These are phyloP conservation scores for Quillaja saponaria DNA, from an alignment of 306 rosid species.

Conservation along the genomic window DNA sequence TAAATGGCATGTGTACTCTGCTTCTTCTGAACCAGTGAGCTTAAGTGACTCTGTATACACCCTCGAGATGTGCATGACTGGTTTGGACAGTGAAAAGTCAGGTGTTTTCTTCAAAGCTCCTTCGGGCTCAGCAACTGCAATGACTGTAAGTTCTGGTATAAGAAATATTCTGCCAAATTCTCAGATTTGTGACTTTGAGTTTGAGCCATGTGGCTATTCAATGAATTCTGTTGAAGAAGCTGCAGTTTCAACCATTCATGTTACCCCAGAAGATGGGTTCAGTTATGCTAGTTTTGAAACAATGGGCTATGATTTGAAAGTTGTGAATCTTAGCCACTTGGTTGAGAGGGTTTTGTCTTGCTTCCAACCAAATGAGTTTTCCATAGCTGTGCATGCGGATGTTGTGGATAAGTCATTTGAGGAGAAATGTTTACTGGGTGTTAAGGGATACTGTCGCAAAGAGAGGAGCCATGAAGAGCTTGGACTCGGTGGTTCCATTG, in stretches of 20 bases:
- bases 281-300: constrained; percentile 96
- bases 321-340: constrained; percentile 46
- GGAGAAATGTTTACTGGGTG: constrained; percentile 35
- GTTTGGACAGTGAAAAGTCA: constrained; percentile 51
- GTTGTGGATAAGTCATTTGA: constrained; percentile 42
- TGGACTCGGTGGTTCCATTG: constrained; percentile 59
- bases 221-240: constrained; percentile 83
- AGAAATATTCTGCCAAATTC: constrained; percentile 59
- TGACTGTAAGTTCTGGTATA: constrained; percentile 59
- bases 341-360: constrained; percentile 52
- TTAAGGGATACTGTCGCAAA: constrained; percentile 58
- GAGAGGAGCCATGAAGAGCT: constrained; percentile 59
- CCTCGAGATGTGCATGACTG: constrained; percentile 69
- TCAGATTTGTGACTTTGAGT: constrained; percentile 80
- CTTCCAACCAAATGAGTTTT: constrained; percentile 59
- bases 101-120: constrained; percentile 50
- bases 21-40: constrained; percentile 33
- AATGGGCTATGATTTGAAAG: constrained; percentile 62
- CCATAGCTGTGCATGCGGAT: constrained; percentile 57
- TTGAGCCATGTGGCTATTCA: constrained; percentile 94
- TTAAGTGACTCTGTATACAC: constrained; percentile 39
- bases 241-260: constrained; percentile 87
- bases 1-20: constrained; percentile 67
- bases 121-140: constrained; percentile 39
- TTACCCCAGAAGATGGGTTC: constrained; percentile 96